Conservation (phyloP, 371 early-diverging fungal species). For the Globomyces sp. region DNA sequence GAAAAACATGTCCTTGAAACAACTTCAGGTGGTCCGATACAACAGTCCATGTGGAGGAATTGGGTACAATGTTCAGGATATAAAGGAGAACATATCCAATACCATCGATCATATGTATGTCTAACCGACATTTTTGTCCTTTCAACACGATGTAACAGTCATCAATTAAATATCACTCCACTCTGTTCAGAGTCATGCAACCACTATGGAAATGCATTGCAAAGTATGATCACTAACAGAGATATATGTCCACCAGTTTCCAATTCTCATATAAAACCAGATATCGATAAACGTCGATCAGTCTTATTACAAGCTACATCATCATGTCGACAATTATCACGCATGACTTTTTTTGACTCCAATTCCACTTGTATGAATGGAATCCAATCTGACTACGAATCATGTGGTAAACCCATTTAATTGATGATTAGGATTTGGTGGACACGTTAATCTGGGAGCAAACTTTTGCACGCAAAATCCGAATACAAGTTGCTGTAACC, state of each 20-base stretch:
- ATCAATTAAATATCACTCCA: slow-evolving; percentile 6
- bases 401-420: not conserved
- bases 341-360: no score
- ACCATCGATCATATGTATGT: slow-evolving; percentile 37
- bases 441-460: no score
- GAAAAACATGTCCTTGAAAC: not conserved
- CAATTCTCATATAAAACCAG: no score
- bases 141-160: slow-evolving; percentile 38
- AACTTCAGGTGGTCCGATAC: slow-evolving; percentile 33
- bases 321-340: no score
- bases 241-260: slow-evolving; percentile 1
- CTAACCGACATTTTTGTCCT: slow-evolving; percentile 38
- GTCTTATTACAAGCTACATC: no score
- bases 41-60: slow-evolving; percentile 13
- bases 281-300: no score
- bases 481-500: no score
- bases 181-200: not conserved
- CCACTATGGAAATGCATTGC: slow-evolving; percentile 9
- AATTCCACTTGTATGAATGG: not conserved
- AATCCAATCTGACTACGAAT: not conserved
- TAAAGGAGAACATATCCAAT: slow-evolving; percentile 40
- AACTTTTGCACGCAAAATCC: no score
- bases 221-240: not conserved
- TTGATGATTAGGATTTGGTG: no score
- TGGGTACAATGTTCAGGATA: slow-evolving; percentile 38